These are phyloP conservation scores for Ophiostoma populinum DNA, from an alignment of 2,329 filamentous ascomycete species.

Conservation along the genomic window DNA sequence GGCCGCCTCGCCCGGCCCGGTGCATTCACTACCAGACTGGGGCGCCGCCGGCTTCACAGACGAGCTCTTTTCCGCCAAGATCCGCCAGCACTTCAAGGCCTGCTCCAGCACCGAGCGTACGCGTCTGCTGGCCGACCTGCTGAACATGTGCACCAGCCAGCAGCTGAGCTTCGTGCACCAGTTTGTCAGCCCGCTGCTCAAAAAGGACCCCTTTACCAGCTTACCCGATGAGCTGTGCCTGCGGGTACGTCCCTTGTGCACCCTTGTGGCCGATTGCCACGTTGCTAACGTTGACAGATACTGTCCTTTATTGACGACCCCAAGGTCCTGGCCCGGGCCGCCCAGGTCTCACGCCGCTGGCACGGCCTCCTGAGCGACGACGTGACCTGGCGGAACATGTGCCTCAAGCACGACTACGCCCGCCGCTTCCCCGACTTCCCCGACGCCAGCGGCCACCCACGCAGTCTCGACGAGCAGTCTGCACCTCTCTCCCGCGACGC, in stretches of 20 bases:
- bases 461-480: too few relatives aligned
- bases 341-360: slow-evolving; percentile 93
- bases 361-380: slow-evolving; percentile 86
- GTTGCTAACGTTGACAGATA: slow-evolving; percentile 36
- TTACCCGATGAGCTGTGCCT: slow-evolving; percentile 88
- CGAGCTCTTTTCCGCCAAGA: slow-evolving; percentile 64
- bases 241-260: slow-evolving; percentile 54
- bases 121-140: slow-evolving; percentile 66
- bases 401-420: slow-evolving; percentile 84
- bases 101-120: slow-evolving; percentile 62
- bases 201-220: slow-evolving; percentile 88
- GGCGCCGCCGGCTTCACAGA: slow-evolving; percentile 63
- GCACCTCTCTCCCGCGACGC: too few relatives aligned
- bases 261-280: background rate
- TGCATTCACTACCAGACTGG: slow-evolving; percentile 51
- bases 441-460: too few relatives aligned
- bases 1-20: slow-evolving; percentile 46
- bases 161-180: slow-evolving; percentile 92
- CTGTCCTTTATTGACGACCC: slow-evolving; percentile 95
- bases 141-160: slow-evolving; percentile 89
- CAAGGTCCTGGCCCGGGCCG: slow-evolving; percentile 78
- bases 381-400: slow-evolving; percentile 95
- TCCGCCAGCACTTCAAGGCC: slow-evolving; percentile 63
- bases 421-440: slow-evolving; percentile 37
- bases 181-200: slow-evolving; percentile 83